Evolutionary conservation across 2,329 filamentous ascomycete genomes (phyloP).

Genomic region (Didymella pinodella): DNA sequence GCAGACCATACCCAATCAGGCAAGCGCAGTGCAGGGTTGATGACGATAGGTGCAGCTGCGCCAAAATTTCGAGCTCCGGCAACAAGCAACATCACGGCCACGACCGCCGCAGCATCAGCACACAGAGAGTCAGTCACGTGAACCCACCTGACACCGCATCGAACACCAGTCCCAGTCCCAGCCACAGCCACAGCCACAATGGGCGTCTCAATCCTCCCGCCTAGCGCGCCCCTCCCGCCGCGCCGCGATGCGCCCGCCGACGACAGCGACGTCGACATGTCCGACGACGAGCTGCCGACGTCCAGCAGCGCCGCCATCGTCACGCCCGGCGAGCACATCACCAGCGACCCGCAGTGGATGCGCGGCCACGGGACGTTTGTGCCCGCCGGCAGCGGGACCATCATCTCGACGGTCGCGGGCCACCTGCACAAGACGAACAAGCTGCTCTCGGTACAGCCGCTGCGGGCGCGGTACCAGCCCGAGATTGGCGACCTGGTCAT

Average conservation of each 20-base stretch:
- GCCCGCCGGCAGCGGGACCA: conserved; percentile 68
- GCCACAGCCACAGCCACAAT: conserved; percentile 48
- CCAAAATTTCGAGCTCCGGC: conserved; percentile 42
- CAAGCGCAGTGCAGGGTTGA: conserved; percentile 19
- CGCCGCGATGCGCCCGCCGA: conserved; percentile 50
- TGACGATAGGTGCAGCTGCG: conserved; percentile 23
- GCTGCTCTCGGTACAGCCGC: conserved; percentile 86
- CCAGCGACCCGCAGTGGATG: conserved; percentile 97
- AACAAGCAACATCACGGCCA: conserved; percentile 3
- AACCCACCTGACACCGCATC: background rate
- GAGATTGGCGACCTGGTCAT: conserved; percentile 97
- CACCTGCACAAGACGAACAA: conserved; percentile 95
- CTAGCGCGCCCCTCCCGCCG: conserved; percentile 49
- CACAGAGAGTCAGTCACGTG: background rate
- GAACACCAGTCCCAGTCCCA: background rate
- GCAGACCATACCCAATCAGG: conserved; percentile 22
- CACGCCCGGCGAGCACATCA: conserved; percentile 88
- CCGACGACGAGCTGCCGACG: conserved; percentile 50
- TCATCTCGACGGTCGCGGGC: conserved; percentile 89
- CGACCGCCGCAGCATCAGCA: background rate
- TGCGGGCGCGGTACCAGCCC: conserved; percentile 91
- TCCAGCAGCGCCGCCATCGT: conserved; percentile 65
- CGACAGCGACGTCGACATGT: conserved; percentile 60
- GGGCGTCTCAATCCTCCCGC: conserved; percentile 67
- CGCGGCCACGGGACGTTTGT: conserved; percentile 92